Evolutionary conservation across 2,329 filamentous ascomycete species (phyloP).

Genomic region (Colletotrichum destructivum): DNA sequence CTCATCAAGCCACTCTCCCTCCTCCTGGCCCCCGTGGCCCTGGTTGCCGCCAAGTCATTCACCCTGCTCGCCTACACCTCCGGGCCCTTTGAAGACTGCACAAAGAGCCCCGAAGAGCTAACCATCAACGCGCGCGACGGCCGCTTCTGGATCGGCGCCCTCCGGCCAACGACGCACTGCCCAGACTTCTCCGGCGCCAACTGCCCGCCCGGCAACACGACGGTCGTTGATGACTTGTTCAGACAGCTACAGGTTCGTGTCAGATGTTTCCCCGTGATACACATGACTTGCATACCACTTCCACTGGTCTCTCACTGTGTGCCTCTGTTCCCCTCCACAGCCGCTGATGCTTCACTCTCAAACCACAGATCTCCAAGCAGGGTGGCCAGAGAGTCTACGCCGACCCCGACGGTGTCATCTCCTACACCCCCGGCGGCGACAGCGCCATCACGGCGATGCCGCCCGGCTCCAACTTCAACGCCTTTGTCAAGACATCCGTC

Average conservation of each 20-base stretch:
- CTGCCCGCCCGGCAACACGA: constrained; percentile 48
- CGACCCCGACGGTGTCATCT: constrained; percentile 65
- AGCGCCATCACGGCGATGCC: constrained; percentile 69
- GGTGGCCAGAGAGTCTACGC: constrained; percentile 76
- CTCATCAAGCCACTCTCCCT: background rate
- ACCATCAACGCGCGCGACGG: constrained; percentile 48
- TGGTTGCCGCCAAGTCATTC: background rate
- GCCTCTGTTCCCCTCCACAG: no score
- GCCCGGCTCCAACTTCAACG: constrained; percentile 62
- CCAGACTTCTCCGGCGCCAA: constrained; percentile 14
- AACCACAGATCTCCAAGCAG: constrained; percentile 66
- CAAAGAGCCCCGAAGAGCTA: constrained; percentile 26
- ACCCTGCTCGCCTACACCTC: constrained; percentile 42
- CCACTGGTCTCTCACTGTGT: no score
- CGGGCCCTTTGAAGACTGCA: constrained; percentile 43
- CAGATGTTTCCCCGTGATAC: background rate
- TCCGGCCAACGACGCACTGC: constrained; percentile 24
- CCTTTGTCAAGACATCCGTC: constrained; percentile 58
- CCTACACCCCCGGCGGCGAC: constrained; percentile 61
- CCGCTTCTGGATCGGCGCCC: constrained; percentile 49
- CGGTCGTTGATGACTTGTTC: constrained; percentile 49
- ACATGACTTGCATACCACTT: background rate
- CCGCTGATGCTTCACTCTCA: background rate
- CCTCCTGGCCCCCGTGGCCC: background rate
- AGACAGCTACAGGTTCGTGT: constrained; percentile 47